These are phyloP conservation scores for Zelopaecilomyces penicillatus DNA, from an alignment of 2,329 filamentous ascomycete species.

Conservation along the genomic window DNA sequence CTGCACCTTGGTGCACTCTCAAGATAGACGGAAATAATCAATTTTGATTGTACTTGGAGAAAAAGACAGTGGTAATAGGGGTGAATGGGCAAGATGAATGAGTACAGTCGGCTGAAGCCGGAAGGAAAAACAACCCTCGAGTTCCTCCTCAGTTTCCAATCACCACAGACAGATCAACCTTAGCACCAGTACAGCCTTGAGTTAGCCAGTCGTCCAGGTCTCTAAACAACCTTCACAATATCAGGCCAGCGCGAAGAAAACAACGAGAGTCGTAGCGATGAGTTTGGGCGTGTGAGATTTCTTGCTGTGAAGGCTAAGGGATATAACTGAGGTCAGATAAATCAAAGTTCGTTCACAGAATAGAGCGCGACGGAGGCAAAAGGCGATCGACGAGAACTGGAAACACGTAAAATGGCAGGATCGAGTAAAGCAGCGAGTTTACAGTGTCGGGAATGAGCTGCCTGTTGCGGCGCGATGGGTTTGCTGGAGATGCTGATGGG, in stretches of 20 bases:
- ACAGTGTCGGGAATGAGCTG: too few species aligned
- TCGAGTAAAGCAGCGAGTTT: too few species aligned
- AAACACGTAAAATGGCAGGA: too few species aligned
- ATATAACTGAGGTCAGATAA: too few species aligned
- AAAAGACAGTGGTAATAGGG: constrained; percentile 26
- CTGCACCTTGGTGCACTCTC: constrained; percentile 30
- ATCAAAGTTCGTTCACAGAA: too few species aligned
- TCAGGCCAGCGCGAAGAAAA: constrained; percentile 13
- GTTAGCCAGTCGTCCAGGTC: constrained; percentile 20
- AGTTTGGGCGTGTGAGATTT: too few species aligned
- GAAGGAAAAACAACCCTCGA: constrained; percentile 27
- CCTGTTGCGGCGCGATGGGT: background rate
- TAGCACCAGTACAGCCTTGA: constrained; percentile 20
- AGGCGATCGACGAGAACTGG: too few species aligned
- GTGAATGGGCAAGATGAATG: constrained; percentile 27
- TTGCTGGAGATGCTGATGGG: background rate
- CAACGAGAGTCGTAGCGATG: too few species aligned
- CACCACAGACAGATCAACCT: constrained; percentile 22
- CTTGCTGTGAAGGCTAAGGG: too few species aligned
- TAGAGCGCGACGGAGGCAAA: too few species aligned
- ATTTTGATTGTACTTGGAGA: constrained; percentile 43
- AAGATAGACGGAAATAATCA: constrained; percentile 36
- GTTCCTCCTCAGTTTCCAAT: constrained; percentile 29
- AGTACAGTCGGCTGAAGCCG: constrained; percentile 32
- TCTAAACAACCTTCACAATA: constrained; percentile 15